Evolutionary conservation across 768 basidiomycete species (phyloP), one percentile per base, ranked within the genome.

Genomic region (Termitomyces sp.): DNA sequence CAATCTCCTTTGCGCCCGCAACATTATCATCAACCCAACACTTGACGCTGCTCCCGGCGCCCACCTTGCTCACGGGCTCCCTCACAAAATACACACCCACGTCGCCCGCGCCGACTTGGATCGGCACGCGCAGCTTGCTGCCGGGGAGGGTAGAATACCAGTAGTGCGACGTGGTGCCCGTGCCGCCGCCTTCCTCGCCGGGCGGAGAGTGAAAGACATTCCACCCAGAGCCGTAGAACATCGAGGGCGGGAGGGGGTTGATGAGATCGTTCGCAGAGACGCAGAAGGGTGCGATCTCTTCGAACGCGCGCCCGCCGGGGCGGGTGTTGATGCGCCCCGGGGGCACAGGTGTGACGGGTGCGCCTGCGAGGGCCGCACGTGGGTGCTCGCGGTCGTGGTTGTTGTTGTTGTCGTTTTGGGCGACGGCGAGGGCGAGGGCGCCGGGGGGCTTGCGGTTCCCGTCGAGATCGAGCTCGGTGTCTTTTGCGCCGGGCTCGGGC

Each of bases 11-110:
- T 30, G 84, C 86, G 5, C 97, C 96, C 0, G 64, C 71, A 60
- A 85, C 82, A 67, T 99, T 99, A 69, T 99, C 95, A 69, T 99
- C 97, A 33, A 99, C 97, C 96, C 96, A 98, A 69, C 97, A 98
- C 64, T 90, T 83, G 3, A 95, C 76, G 52, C 81, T 78, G 63
- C 86, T 85, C 33, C 91, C 88, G 58, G 81, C 75, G 5, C 81
- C 85, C 37, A 83, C 75, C 17, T 74, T 68, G 26, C 64, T 65
- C 49, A 77, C 72, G 11, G 91, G 87, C 59, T 94, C 92, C 68
- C 81, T 81, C 33, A 98, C 58, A 71, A 86, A 97, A 72, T 98
- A 98, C 9, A 99, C 78, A 38, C 90, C 94, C 41, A 99, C 82
- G 65, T 98, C 96, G 9, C 97, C 97, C 31, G 89, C 91, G 4